A percentile compares a stretch with the other conserved stretches of the same genome.
Conservation (phyloP, 2,329 filamentous ascomycete genomes). For the Lasiodiplodia gonubiensis region DNA sequence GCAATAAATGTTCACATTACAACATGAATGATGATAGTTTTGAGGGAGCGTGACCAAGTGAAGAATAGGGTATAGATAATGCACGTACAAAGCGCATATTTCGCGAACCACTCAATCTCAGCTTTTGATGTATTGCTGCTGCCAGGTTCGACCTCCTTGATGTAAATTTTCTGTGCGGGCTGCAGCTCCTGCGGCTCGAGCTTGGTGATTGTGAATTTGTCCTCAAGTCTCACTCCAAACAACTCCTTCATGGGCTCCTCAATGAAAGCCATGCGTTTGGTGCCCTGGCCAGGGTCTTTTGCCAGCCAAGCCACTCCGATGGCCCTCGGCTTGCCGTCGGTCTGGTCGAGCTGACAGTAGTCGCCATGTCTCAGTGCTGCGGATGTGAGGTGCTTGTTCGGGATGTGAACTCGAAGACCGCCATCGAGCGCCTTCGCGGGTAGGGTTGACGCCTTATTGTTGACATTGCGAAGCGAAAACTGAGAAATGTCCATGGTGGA, state of each 20-base stretch:
- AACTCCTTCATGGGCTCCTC: conserved; percentile 73
- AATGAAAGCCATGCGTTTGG: conserved; percentile 61
- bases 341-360: conserved; percentile 57
- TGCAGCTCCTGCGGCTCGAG: conserved; percentile 47
- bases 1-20: background rate
- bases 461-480: conserved; percentile 27
- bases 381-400: conserved; percentile 60
- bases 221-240: conserved; percentile 74
- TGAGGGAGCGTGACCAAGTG: background rate
- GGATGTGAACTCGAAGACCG: conserved; percentile 64
- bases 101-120: conserved; percentile 38
- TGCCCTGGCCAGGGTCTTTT: conserved; percentile 48
- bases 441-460: conserved; percentile 58
- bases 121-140: conserved; percentile 35
- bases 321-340: conserved; percentile 49
- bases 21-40: background rate
- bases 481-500: conserved; percentile 21
- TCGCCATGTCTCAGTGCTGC: conserved; percentile 65
- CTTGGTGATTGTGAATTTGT: conserved; percentile 67
- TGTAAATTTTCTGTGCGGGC: conserved; percentile 39
- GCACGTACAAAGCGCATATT: conserved; percentile 41
- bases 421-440: conserved; percentile 58
- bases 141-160: conserved; percentile 34
- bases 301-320: conserved; percentile 69
- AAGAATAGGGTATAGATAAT: background rate